phyloP scores from a whole-genome alignment of 202 grass and related monocot species.

The Carex arenaria region DNA sequence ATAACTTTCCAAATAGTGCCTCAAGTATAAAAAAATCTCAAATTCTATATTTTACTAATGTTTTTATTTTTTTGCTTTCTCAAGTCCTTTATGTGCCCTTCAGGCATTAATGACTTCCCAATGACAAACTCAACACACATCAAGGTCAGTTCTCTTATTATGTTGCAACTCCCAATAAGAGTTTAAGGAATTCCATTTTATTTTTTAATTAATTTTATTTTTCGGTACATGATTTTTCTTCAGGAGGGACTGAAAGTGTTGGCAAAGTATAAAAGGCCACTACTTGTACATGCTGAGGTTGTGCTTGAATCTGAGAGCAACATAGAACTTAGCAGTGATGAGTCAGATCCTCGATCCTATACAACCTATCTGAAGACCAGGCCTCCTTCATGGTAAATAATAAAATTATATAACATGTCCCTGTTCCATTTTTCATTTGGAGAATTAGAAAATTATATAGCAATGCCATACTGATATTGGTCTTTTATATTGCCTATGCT shows the following conservation, averaged over 20 bases:
- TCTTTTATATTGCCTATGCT: not conserved
- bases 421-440: not conserved
- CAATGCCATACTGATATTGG: not conserved
- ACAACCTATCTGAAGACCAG: constrained; percentile 71
- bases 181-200: not conserved
- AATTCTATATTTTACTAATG: constrained; percentile 16
- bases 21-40: not conserved
- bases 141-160: constrained; percentile 36
- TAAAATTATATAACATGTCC: not conserved
- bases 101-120: constrained; percentile 85
- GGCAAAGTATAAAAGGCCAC: constrained; percentile 76
- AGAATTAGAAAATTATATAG: not conserved
- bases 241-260: constrained; percentile 83
- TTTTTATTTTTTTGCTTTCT: constrained; percentile 20
- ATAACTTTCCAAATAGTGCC: too few species aligned
- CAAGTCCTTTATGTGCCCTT: constrained; percentile 96
- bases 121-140: constrained; percentile 98
- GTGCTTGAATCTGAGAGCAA: constrained; percentile 43
- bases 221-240: not conserved
- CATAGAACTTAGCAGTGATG: constrained; percentile 12
- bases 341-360: constrained; percentile 56
- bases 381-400: constrained; percentile 67
- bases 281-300: constrained; percentile 84
- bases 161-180: not conserved
- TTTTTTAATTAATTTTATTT: constrained; percentile 1